Conservation (phyloP, 805 yeast species). For the Limtongozyma cylindracea region DNA sequence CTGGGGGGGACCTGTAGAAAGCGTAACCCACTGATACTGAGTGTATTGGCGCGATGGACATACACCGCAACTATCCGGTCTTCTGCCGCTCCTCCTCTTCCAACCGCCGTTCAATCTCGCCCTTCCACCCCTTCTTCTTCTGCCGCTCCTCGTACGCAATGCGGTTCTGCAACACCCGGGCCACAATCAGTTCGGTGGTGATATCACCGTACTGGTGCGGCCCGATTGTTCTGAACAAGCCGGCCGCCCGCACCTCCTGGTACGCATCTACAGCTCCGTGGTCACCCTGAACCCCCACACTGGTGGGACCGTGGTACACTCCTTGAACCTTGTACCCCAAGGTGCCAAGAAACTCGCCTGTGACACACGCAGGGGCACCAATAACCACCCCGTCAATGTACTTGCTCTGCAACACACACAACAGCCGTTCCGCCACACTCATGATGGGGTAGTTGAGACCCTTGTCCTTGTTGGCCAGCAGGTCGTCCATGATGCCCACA, state of each 20-base stretch:
- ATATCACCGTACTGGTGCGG: conserved; percentile 37
- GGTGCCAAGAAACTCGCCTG: conserved; percentile 10
- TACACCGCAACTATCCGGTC: no score
- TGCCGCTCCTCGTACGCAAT: conserved; percentile 70
- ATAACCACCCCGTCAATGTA: conserved; percentile 62
- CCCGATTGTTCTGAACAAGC: conserved; percentile 15
- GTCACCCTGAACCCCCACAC: conserved; percentile 5
- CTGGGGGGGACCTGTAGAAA: no score
- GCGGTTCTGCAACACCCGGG: conserved; percentile 45
- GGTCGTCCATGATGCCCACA: conserved; percentile 46
- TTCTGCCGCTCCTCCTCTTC: no score
- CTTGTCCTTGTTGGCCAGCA: conserved; percentile 22
- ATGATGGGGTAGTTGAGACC: conserved; percentile 60
- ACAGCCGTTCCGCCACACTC: conserved; percentile 65
- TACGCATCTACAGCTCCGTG: no score
- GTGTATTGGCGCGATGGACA: no score
- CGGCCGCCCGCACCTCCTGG: no score
- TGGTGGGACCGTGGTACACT: conserved; percentile 37
- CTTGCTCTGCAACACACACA: conserved; percentile 73
- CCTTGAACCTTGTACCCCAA: conserved; percentile 13
- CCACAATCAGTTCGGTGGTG: conserved; percentile 45
- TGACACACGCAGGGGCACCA: conserved; percentile 36
- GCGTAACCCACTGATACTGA: no score
- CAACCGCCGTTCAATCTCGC: conserved; percentile 11
- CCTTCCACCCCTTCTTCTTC: conserved; percentile 62